Percentiles rank a stretch among this genome's conserved stretches.
Conservation (phyloP, 148 eudicot species). For the Heliosperma pusillum region DNA sequence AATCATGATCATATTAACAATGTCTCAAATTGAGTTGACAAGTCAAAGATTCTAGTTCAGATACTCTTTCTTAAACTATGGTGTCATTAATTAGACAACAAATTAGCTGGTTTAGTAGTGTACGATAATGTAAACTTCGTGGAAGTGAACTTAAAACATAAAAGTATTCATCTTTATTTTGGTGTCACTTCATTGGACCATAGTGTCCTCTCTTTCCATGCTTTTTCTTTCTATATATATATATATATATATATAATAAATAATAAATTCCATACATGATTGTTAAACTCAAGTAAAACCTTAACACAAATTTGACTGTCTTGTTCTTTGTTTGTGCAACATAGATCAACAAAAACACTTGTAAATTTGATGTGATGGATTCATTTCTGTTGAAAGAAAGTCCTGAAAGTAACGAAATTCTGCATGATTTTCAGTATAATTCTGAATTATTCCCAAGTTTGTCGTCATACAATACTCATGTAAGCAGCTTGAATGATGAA, state of each 20-base stretch:
- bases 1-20: too few species aligned
- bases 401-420: constrained; percentile 7
- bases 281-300: constrained; percentile 12
- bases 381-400: constrained; percentile 5
- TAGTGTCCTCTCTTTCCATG: too few species aligned
- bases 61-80: background rate
- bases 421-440: constrained; percentile 11
- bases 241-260: too few species aligned
- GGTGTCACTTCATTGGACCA: background rate
- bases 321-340: background rate
- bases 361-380: background rate
- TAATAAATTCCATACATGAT: background rate
- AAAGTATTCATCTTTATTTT: background rate
- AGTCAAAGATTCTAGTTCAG: constrained; percentile 4
- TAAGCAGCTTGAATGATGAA: constrained; percentile 13
- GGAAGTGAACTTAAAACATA: constrained; percentile 14
- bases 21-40: constrained; percentile 10
- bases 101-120: too few species aligned
- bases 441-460: constrained; percentile 12
- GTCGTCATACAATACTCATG: background rate
- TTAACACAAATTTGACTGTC: constrained; percentile 5
- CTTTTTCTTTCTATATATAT: too few species aligned
- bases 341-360: background rate
- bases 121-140: background rate
- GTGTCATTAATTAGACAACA: background rate